Percentiles rank a stretch among this genome's conserved stretches.
phyloP scores from a whole-genome alignment of 2,329 filamentous ascomycete species.

The Clathrospora elynae region DNA sequence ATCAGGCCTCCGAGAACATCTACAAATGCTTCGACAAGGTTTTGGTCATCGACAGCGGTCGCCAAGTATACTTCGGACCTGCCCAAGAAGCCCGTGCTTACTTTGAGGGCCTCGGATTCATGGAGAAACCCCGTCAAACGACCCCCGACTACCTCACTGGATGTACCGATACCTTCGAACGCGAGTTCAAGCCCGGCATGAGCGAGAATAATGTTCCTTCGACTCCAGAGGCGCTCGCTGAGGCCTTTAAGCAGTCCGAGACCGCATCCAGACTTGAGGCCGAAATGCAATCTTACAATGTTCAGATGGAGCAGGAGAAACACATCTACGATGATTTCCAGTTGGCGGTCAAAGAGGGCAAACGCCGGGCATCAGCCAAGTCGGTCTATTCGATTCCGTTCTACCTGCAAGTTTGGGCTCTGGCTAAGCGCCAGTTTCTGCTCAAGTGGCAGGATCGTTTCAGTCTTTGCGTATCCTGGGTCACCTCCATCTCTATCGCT shows the following conservation, averaged over 20 bases:
- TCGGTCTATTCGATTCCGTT: conserved; percentile 86
- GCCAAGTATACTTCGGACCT: conserved; percentile 77
- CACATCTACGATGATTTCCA: conserved; percentile 76
- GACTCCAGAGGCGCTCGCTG: conserved; percentile 67
- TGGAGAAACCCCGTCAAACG: conserved; percentile 75
- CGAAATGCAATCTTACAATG: conserved; percentile 73
- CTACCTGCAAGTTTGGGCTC: conserved; percentile 78
- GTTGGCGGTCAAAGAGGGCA: conserved; percentile 74
- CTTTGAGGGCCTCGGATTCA: conserved; percentile 78
- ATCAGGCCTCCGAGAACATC: conserved; percentile 84
- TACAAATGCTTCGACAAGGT: conserved; percentile 84
- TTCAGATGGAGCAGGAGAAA: conserved; percentile 66
- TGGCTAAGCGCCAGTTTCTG: conserved; percentile 82
- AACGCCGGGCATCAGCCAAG: conserved; percentile 72
- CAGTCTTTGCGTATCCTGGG: conserved; percentile 74
- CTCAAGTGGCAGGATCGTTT: conserved; percentile 87
- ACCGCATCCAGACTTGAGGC: conserved; percentile 61
- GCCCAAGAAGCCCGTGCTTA: conserved; percentile 69
- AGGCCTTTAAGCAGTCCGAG: conserved; percentile 71
- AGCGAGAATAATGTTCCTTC: conserved; percentile 71
- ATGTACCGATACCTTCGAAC: conserved; percentile 82
- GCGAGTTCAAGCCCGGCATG: conserved; percentile 72
- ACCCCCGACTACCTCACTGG: conserved; percentile 82
- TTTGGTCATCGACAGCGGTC: conserved; percentile 76
- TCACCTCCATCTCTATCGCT: conserved; percentile 71